These are phyloP conservation scores for Lactarius tabidus DNA, from an alignment of 768 basidiomycete genomes.

Conservation along the genomic window DNA sequence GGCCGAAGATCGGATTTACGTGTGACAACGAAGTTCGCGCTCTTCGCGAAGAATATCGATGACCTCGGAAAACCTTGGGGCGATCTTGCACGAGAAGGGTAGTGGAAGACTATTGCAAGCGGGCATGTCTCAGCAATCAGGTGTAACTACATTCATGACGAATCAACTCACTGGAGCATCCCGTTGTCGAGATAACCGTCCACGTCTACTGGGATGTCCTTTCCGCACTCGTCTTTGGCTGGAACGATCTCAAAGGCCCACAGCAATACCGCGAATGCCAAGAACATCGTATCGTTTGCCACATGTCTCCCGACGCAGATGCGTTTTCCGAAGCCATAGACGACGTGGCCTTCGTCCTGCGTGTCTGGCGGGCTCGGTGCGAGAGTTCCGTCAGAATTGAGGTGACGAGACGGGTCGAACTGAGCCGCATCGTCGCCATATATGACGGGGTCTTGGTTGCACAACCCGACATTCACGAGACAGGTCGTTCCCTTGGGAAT, in stretches of 20 bases:
- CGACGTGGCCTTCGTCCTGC: slow-evolving; percentile 32
- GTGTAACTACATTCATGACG: neutral
- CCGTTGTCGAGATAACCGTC: slow-evolving; percentile 21
- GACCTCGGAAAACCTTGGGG: slow-evolving; percentile 26
- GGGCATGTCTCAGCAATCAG: neutral
- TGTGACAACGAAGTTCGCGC: slow-evolving; percentile 13
- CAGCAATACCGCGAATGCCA: slow-evolving; percentile 33
- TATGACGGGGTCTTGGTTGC: slow-evolving; percentile 29
- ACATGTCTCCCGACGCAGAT: slow-evolving; percentile 36
- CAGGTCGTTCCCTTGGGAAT: slow-evolving; percentile 38
- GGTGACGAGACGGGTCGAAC: slow-evolving; percentile 31
- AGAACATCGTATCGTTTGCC: slow-evolving; percentile 36
- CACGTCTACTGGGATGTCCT: slow-evolving; percentile 18
- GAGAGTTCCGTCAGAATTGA: slow-evolving; percentile 29
- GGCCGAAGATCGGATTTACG: neutral
- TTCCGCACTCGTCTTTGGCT: slow-evolving; percentile 17
- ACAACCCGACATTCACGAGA: slow-evolving; percentile 32
- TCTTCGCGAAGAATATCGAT: slow-evolving; percentile 19
- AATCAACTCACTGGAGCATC: slow-evolving; percentile 23
- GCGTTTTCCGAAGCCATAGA: slow-evolving; percentile 33
- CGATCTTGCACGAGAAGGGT: slow-evolving; percentile 26
- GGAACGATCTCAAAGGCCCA: slow-evolving; percentile 28
- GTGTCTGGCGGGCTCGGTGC: slow-evolving; percentile 28
- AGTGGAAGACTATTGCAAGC: slow-evolving; percentile 19
- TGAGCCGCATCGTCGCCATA: slow-evolving; percentile 29